A percentile compares a stretch with the other conserved stretches of the same genome.
These are phyloP conservation scores for Massariosphaeria phaeospora DNA, from an alignment of 495 filamentous ascomycete species.

Conservation along the genomic window DNA sequence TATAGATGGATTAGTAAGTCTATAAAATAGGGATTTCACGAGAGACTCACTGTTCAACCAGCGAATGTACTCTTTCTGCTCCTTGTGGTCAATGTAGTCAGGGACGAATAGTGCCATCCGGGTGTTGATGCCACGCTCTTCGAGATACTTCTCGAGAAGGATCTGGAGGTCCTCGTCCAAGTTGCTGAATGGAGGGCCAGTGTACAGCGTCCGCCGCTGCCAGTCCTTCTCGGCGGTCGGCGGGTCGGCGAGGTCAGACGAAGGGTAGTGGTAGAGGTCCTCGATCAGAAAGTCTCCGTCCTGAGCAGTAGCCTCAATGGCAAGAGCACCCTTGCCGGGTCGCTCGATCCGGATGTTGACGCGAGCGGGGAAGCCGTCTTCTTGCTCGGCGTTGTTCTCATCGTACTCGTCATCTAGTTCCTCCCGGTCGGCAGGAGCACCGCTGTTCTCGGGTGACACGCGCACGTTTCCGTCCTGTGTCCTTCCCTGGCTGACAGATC, in stretches of 20 bases:
- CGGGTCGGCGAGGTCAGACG: conserved; percentile 63
- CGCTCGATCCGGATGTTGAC: conserved; percentile 86
- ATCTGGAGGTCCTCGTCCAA: conserved; percentile 94
- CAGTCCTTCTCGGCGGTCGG: conserved; percentile 63
- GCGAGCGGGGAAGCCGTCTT: conserved; percentile 76
- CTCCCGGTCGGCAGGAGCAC: conserved; percentile 54
- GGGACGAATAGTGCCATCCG: conserved; percentile 84
- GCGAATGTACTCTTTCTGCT: conserved; percentile 92
- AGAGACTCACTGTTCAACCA: conserved; percentile 72
- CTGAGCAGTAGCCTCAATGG: conserved; percentile 81
- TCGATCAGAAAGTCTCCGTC: conserved; percentile 86
- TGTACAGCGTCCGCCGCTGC: conserved; percentile 70
- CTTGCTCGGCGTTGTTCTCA: conserved; percentile 43
- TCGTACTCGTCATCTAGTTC: conserved; percentile 45
- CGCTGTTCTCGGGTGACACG: conserved; percentile 54
- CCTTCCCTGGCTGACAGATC: conserved; percentile 49
- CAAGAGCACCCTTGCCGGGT: conserved; percentile 69
- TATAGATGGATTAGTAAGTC: conserved; percentile 6
- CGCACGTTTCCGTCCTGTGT: conserved; percentile 48
- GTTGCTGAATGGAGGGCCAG: conserved; percentile 87
- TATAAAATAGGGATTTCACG: not conserved
- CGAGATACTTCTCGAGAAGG: conserved; percentile 86
- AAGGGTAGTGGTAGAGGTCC: conserved; percentile 80
- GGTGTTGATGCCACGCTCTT: conserved; percentile 87
- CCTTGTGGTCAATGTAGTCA: conserved; percentile 97